Conservation (phyloP, 805 yeast genomes). For the Yarrowia divulgata region DNA sequence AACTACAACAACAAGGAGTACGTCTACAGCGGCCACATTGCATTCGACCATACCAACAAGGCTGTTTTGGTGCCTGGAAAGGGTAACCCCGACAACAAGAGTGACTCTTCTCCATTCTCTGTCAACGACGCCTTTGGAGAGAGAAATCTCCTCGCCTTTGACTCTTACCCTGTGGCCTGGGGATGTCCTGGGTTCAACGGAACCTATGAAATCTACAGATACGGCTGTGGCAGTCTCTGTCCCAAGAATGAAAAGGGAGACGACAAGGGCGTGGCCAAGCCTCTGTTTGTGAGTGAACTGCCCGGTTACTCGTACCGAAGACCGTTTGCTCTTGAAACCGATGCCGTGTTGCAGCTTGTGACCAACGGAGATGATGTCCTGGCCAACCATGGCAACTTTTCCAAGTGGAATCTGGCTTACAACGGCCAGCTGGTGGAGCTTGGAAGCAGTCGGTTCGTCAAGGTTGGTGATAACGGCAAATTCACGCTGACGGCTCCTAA, state of each 20-base stretch:
- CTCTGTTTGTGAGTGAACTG: conserved; percentile 11
- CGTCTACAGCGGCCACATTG: conserved; percentile 8
- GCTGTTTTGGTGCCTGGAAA: conserved; percentile 2
- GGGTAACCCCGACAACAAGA: not conserved
- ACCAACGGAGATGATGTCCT: not conserved
- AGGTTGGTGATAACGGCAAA: conserved; percentile 6
- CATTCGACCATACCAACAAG: conserved; percentile 5
- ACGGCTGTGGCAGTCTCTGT: conserved; percentile 17
- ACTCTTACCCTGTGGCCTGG: conserved; percentile 22
- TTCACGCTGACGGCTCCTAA: conserved; percentile 8
- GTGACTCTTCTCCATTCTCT: conserved; percentile 9
- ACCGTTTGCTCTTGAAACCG: conserved; percentile 9
- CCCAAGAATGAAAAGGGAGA: conserved; percentile 7
- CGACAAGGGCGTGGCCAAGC: conserved; percentile 17
- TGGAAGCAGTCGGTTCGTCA: not conserved
- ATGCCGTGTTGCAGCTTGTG: not conserved
- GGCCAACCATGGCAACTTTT: conserved; percentile 9
- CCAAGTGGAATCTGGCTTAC: conserved; percentile 15
- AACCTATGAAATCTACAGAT: conserved; percentile 7
- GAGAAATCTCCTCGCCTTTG: not conserved
- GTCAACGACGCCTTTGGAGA: conserved; percentile 1
- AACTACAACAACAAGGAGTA: conserved; percentile 25
- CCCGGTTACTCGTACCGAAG: conserved; percentile 11
- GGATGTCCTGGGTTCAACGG: conserved; percentile 28
- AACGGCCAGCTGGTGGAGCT: conserved; percentile 6